These are phyloP conservation scores for Xylaria telfairii DNA, from an alignment of 495 filamentous ascomycete species.

Conservation along the genomic window DNA sequence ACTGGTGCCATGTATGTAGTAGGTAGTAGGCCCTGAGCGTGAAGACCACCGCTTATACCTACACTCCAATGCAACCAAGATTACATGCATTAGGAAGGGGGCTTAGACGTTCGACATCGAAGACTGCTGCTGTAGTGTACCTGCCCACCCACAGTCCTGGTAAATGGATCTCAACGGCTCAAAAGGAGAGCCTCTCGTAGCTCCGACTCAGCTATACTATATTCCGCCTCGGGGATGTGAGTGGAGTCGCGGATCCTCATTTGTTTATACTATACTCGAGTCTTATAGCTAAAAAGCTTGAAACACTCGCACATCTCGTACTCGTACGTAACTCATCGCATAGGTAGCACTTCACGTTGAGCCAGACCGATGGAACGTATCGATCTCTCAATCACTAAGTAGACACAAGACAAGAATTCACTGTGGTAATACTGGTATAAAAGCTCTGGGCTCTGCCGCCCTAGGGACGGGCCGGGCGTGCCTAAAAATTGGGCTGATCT, in stretches of 20 bases:
- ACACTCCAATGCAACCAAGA: slow-evolving; percentile 7
- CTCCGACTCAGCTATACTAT: background rate
- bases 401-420: background rate
- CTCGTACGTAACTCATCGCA: background rate
- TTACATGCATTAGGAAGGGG: background rate
- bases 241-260: background rate
- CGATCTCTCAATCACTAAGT: background rate
- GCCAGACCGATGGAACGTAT: background rate
- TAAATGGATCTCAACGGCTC: background rate
- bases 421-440: background rate
- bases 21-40: background rate
- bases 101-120: background rate
- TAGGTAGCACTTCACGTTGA: background rate
- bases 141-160: slow-evolving; percentile 3
- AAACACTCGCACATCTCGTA: background rate
- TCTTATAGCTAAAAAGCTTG: background rate
- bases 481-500: background rate
- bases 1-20: background rate
- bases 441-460: too few relatives aligned
- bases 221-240: background rate
- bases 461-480: background rate
- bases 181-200: background rate
- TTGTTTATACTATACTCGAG: background rate
- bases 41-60: slow-evolving; percentile 3
- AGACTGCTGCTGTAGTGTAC: background rate